Percentiles rank a stretch among this genome's conserved stretches.
Evolutionary conservation across 2,329 filamentous ascomycete genomes (phyloP).

Genomic region (Polytolypa hystricis): DNA sequence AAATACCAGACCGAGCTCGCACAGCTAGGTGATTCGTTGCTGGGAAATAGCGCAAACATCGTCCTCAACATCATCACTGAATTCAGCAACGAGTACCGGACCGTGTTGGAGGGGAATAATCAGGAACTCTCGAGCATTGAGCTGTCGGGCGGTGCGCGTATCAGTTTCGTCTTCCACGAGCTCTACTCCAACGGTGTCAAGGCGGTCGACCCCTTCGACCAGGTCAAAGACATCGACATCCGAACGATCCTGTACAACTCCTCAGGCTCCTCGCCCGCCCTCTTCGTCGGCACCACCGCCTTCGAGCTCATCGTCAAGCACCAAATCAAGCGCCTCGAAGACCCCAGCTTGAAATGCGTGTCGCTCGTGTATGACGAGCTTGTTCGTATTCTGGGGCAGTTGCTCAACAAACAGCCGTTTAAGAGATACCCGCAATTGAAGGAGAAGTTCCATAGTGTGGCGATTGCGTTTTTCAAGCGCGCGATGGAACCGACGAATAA

Average conservation of each 20-base stretch:
- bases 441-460: constrained; percentile 90
- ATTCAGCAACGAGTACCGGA: constrained; percentile 95
- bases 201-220: constrained; percentile 92
- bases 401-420: constrained; percentile 81
- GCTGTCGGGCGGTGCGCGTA: constrained; percentile 90
- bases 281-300: constrained; percentile 96
- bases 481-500: constrained; percentile 98
- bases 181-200: constrained; percentile 96
- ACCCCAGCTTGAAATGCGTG: constrained; percentile 94
- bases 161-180: constrained; percentile 98
- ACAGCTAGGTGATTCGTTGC: constrained; percentile 80
- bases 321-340: constrained; percentile 91
- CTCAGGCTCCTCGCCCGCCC: constrained; percentile 89
- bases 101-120: constrained; percentile 91
- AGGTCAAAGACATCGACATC: constrained; percentile 95
- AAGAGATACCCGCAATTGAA: constrained; percentile 87
- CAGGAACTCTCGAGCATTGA: constrained; percentile 90
- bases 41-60: constrained; percentile 93
- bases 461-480: constrained; percentile 95
- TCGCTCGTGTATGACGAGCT: constrained; percentile 95
- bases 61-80: constrained; percentile 98
- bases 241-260: constrained; percentile 97
- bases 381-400: constrained; percentile 84
- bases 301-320: constrained; percentile 98
- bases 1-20: constrained; percentile 80